These are phyloP conservation scores for Penicillium thymicola DNA, from an alignment of 2,329 filamentous ascomycete genomes.

Conservation along the genomic window DNA sequence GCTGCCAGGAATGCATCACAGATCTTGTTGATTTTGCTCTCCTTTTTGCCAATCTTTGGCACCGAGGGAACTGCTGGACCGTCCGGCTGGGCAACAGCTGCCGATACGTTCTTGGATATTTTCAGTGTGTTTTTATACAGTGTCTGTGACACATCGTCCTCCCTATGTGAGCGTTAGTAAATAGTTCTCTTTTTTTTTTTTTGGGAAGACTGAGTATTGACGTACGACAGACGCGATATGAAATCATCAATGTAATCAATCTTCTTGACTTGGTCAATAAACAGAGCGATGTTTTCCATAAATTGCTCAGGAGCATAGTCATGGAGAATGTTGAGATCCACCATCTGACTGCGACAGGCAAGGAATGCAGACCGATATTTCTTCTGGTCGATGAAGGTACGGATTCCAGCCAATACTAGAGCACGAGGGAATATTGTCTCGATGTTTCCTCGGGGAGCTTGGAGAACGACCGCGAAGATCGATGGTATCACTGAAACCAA, in stretches of 20 bases:
- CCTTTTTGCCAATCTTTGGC: slow-evolving; percentile 23
- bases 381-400: slow-evolving; percentile 72
- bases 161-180: slow-evolving; percentile 45
- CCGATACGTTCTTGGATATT: slow-evolving; percentile 31
- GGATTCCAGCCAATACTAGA: slow-evolving; percentile 86
- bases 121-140: slow-evolving; percentile 87
- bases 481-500: slow-evolving; percentile 88
- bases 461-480: slow-evolving; percentile 78
- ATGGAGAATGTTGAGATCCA: slow-evolving; percentile 96
- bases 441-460: slow-evolving; percentile 93
- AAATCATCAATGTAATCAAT: slow-evolving; percentile 85
- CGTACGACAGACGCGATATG: slow-evolving; percentile 75
- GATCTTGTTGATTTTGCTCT: slow-evolving; percentile 75
- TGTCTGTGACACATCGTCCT: slow-evolving; percentile 89
- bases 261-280: slow-evolving; percentile 80
- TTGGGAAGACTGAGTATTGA: background rate
- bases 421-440: slow-evolving; percentile 93
- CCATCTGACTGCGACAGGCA: slow-evolving; percentile 85
- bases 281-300: slow-evolving; percentile 68
- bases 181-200: background rate
- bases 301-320: slow-evolving; percentile 90
- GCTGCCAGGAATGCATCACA: slow-evolving; percentile 77
- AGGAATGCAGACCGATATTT: slow-evolving; percentile 82
- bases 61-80: slow-evolving; percentile 7
- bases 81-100: slow-evolving; percentile 26